phyloP scores from a whole-genome alignment of 495 filamentous ascomycete genomes.

The Chaetomium fimeti region DNA sequence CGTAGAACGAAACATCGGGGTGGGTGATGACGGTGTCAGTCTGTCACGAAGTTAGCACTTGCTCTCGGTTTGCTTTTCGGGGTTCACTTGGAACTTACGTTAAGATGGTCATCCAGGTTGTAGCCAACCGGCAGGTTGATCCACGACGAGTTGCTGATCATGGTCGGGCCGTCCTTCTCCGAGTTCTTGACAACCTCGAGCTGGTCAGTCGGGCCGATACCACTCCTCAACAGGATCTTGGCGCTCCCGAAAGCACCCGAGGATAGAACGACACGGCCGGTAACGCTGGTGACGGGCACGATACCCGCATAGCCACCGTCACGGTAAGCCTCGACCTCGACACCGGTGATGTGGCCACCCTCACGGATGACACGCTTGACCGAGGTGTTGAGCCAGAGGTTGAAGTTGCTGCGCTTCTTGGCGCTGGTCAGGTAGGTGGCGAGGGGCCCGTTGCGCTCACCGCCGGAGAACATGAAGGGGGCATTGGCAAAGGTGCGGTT shows the following conservation, averaged over 20 bases:
- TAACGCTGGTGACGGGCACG: conserved; percentile 56
- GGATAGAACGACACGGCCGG: conserved; percentile 66
- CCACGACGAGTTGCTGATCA: conserved; percentile 57
- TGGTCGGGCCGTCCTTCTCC: conserved; percentile 50
- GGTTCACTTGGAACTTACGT: conserved; percentile 38
- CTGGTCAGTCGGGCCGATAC: conserved; percentile 64
- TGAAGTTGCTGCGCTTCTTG: conserved; percentile 61
- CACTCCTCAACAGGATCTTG: conserved; percentile 62
- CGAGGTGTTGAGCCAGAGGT: conserved; percentile 61
- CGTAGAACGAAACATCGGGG: conserved; percentile 58
- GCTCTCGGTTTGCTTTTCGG: neutral
- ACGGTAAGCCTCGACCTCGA: conserved; percentile 61
- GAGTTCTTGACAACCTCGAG: conserved; percentile 56
- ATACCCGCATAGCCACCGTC: conserved; percentile 57
- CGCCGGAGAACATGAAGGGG: conserved; percentile 67
- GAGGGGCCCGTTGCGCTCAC: conserved; percentile 68
- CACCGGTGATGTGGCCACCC: conserved; percentile 60
- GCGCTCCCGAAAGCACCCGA: conserved; percentile 71
- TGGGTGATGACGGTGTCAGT: conserved; percentile 66
- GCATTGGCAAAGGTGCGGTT: conserved; percentile 64
- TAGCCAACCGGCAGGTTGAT: conserved; percentile 72
- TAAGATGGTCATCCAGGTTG: conserved; percentile 71
- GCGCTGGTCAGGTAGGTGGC: conserved; percentile 71
- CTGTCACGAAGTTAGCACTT: conserved; percentile 21
- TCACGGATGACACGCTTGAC: conserved; percentile 65